phyloP scores from a whole-genome alignment of 148 eudicot genomes.

The Camellia granthamiana region DNA sequence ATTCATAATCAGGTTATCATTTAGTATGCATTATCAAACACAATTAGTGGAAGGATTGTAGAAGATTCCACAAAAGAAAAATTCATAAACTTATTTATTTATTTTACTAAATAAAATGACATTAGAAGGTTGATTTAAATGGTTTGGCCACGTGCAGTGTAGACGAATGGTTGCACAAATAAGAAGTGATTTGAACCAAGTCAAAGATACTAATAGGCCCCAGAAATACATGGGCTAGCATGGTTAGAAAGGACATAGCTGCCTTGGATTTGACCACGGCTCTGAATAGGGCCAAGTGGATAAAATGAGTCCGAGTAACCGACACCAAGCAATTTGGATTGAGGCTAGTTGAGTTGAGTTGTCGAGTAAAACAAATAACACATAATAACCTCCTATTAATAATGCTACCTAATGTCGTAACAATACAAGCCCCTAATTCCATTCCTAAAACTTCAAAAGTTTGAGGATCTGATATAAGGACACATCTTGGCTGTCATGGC shows the following conservation, averaged over 20 bases:
- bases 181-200: not conserved
- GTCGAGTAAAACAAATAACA: not conserved
- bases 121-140: not conserved
- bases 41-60: not conserved
- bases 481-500: not conserved
- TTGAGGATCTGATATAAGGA: not conserved
- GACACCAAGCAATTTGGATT: not conserved
- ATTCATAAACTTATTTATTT: no score
- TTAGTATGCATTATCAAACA: not conserved
- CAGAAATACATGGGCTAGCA: no score
- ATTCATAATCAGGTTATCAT: not conserved
- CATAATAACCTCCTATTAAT: not conserved
- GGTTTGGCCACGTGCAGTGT: not conserved
- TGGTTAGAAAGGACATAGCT: not conserved
- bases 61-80: not conserved
- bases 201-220: not conserved
- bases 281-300: not conserved
- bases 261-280: not conserved
- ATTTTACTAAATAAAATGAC: not conserved
- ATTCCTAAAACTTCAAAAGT: not conserved
- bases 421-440: not conserved
- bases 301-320: not conserved
- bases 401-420: not conserved
- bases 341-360: not conserved
- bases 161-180: not conserved